Evolutionary conservation across 2,329 filamentous ascomycete genomes (phyloP), one percentile per base, ranked within the genome.

Genomic region (Venturiaceae sp.): DNA sequence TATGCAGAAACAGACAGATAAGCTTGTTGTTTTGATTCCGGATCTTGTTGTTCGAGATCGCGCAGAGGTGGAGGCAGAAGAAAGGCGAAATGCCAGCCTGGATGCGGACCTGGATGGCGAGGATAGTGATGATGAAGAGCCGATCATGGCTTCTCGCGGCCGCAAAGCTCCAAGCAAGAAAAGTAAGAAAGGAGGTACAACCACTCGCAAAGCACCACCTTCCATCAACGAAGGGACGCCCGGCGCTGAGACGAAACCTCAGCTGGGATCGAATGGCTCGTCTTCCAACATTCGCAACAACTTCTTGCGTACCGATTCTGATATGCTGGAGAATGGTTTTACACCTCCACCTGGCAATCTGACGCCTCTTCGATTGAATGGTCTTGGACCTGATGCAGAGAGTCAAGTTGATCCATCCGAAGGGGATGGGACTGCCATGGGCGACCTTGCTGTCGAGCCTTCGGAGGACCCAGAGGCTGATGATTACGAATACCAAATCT

Each of bases 1-100:
- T 63, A 97, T 99, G 94, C 85, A 91, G 64, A 97, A 94, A 70
- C 92, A 97, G 74, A 95, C 94, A 0, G 92, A 97, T 74, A 97
- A 96, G 72, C 82, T 99, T 44, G 92, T 96, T 14, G 92, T 92
- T 5, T 77, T 97, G 41, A 99, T 99, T 62, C 94, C 94, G 0
- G 94, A 99, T 64, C 87, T 99, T 63, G 82, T 86, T 26, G 90
- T 99, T 63, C 83, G 91, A 63, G 90, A 95, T 63, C 87, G 94
- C 62, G 94, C 92, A 19, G 94, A 97, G 69, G 91, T 97, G 6
- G 94, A 99, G 66, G 79, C 76, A 23, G 74, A 75, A 65, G 78
- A 82, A 71, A 83, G 92, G 57, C 82, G 91, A 62, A 87, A 94
- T 69, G 90, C 95, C 66, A 89, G 82, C 61, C 80, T 92, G 62